phyloP scores from a whole-genome alignment of 2,329 filamentous ascomycete species.

The Rhynchosporium agropyri region DNA sequence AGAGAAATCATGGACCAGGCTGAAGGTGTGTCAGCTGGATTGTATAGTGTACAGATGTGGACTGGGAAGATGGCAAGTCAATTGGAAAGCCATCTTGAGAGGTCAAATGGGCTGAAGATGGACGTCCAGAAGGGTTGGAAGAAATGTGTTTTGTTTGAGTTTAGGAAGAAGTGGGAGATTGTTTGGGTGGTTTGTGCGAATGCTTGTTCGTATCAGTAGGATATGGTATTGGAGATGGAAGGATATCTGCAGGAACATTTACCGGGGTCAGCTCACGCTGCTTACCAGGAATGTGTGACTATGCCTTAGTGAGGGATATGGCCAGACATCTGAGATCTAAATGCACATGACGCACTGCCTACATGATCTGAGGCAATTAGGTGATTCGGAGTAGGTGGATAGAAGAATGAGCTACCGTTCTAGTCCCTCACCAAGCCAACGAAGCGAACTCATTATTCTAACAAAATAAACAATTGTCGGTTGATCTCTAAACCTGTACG shows the following conservation, averaged over 20 bases:
- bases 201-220: neutral
- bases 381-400: too few species aligned
- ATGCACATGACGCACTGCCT: too few species aligned
- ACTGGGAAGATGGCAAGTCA: conserved; percentile 22
- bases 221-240: neutral
- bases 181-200: conserved; percentile 23
- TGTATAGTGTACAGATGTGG: conserved; percentile 28
- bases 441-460: too few species aligned
- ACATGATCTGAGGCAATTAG: too few species aligned
- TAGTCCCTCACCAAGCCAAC: too few species aligned
- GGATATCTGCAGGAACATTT: too few species aligned
- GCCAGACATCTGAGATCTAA: too few species aligned
- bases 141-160: conserved; percentile 28
- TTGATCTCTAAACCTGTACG: too few species aligned
- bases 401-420: too few species aligned
- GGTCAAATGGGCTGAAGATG: conserved; percentile 20
- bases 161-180: conserved; percentile 30
- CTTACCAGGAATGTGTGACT: too few species aligned
- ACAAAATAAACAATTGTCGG: too few species aligned
- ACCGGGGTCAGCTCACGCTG: neutral
- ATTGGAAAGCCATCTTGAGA: conserved; percentile 26
- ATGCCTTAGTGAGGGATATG: too few species aligned
- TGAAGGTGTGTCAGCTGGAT: conserved; percentile 3
- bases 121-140: conserved; percentile 23
- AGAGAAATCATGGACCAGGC: neutral